Conservation (phyloP, 768 basidiomycete species). For the Russula ochroleuca region DNA sequence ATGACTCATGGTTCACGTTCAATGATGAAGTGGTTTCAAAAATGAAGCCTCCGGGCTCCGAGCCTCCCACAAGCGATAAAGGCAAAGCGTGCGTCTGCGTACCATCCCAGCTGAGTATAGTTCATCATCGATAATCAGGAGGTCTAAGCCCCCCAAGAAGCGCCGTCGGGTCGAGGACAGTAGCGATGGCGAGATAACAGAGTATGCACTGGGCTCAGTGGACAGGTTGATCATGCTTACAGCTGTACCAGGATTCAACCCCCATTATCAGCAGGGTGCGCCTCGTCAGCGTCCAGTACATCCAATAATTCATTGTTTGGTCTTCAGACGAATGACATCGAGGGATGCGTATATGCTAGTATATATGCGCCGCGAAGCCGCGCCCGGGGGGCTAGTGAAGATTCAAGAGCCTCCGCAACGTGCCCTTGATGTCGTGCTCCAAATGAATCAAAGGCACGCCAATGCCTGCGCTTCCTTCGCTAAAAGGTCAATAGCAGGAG, state of each 20-base stretch:
- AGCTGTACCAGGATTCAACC: slow-evolving; percentile 15
- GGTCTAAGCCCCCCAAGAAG: slow-evolving; percentile 38
- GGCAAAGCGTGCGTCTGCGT: slow-evolving; percentile 22
- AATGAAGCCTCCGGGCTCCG: slow-evolving; percentile 51
- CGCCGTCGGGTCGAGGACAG: slow-evolving; percentile 53
- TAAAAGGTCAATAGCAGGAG: slow-evolving; percentile 40
- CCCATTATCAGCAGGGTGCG: slow-evolving; percentile 16
- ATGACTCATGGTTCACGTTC: slow-evolving; percentile 81
- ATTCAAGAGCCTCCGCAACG: slow-evolving; percentile 49
- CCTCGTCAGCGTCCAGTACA: background rate
- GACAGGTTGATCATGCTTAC: slow-evolving; percentile 9
- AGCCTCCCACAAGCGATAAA: slow-evolving; percentile 33
- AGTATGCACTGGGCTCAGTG: slow-evolving; percentile 18
- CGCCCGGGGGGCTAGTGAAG: background rate
- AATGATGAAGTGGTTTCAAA: slow-evolving; percentile 83
- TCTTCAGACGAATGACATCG: slow-evolving; percentile 49
- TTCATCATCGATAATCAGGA: slow-evolving; percentile 14
- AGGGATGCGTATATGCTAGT: slow-evolving; percentile 96
- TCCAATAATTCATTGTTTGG: background rate
- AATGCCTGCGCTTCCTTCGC: slow-evolving; percentile 48
- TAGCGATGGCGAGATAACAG: slow-evolving; percentile 41
- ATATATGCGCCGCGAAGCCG: slow-evolving; percentile 49
- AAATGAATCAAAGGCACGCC: slow-evolving; percentile 53
- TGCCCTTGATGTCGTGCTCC: slow-evolving; percentile 50
- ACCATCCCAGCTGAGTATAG: background rate